Evolutionary conservation across 805 yeast genomes (phyloP).

Genomic region (Yarrowia alimentaria): DNA sequence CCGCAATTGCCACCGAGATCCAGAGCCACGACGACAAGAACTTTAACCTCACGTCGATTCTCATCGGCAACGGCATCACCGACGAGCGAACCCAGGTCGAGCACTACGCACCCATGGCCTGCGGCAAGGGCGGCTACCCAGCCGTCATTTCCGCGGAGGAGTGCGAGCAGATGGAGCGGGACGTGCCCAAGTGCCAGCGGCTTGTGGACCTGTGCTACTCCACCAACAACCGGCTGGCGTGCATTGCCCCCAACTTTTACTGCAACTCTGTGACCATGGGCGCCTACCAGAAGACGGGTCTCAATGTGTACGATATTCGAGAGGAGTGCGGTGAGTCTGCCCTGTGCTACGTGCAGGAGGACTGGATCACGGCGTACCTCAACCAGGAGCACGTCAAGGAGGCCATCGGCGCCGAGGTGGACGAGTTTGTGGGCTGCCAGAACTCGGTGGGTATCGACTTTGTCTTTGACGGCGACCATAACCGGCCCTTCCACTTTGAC

Average conservation of each 20-base stretch:
- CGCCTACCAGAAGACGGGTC: conserved; percentile 59
- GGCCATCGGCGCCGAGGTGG: conserved; percentile 85
- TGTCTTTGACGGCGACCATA: conserved; percentile 84
- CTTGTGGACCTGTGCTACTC: conserved; percentile 67
- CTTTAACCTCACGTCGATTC: conserved; percentile 68
- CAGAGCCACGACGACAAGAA: conserved; percentile 48
- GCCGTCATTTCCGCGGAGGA: conserved; percentile 66
- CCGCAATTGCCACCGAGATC: conserved; percentile 65
- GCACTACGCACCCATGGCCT: conserved; percentile 89
- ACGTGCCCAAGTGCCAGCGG: conserved; percentile 63
- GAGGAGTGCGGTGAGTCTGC: conserved; percentile 42
- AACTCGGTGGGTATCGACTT: conserved; percentile 78
- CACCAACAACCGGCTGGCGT: conserved; percentile 60
- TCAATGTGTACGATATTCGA: conserved; percentile 66
- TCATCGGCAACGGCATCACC: conserved; percentile 92
- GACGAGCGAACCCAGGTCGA: conserved; percentile 77
- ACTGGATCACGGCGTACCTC: conserved; percentile 70
- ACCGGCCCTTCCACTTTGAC: conserved; percentile 77
- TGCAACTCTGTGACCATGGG: conserved; percentile 67
- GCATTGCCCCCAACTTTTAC: conserved; percentile 81
- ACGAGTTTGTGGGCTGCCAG: conserved; percentile 45
- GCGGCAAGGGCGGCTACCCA: conserved; percentile 78
- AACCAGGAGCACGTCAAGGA: conserved; percentile 69
- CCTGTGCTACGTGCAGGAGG: conserved; percentile 73
- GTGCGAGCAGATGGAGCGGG: conserved; percentile 61